Evolutionary conservation across 2,329 filamentous ascomycete species (phyloP).

Genomic region (Botrytis pseudocinerea): DNA sequence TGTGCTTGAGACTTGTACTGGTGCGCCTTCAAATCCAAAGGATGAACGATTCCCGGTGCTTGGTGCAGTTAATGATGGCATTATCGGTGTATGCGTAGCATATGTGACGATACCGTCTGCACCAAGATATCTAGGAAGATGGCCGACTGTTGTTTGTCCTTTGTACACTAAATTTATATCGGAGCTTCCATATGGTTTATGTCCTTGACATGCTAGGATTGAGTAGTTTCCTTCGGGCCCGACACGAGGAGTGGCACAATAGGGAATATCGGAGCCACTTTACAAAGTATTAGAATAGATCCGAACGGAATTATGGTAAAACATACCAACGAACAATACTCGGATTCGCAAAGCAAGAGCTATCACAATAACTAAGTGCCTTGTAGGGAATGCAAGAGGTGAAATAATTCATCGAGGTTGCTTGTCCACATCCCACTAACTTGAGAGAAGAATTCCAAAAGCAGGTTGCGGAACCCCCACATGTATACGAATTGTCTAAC

Average conservation of each 20-base stretch:
- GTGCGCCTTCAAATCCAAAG: not conserved
- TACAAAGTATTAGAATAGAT: not conserved
- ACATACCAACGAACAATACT: constrained; percentile 26
- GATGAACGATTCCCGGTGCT: not conserved
- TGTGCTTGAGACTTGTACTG: not conserved
- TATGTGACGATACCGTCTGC: constrained; percentile 26
- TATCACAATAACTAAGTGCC: constrained; percentile 22
- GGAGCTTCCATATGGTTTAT: constrained; percentile 11
- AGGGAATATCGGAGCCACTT: constrained; percentile 24
- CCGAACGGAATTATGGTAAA: not conserved
- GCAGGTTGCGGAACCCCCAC: constrained; percentile 25
- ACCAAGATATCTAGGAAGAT: constrained; percentile 26
- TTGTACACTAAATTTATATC: constrained; percentile 11
- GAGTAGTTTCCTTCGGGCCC: constrained; percentile 24
- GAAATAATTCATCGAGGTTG: constrained; percentile 27
- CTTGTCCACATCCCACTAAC: constrained; percentile 27
- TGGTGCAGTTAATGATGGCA: not conserved
- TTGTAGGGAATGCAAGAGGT: constrained; percentile 28
- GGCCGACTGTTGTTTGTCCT: constrained; percentile 25
- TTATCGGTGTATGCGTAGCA: constrained; percentile 20
- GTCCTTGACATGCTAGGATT: constrained; percentile 25
- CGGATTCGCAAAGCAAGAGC: constrained; percentile 24
- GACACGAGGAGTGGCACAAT: constrained; percentile 25
- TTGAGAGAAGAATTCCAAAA: constrained; percentile 28
- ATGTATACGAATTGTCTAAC: constrained; percentile 27